A percentile compares a stretch with the other conserved stretches of the same genome.
These are phyloP conservation scores for Lignosus rhinocerotis DNA, from an alignment of 1,284 basidiomycete species.

Conservation along the genomic window DNA sequence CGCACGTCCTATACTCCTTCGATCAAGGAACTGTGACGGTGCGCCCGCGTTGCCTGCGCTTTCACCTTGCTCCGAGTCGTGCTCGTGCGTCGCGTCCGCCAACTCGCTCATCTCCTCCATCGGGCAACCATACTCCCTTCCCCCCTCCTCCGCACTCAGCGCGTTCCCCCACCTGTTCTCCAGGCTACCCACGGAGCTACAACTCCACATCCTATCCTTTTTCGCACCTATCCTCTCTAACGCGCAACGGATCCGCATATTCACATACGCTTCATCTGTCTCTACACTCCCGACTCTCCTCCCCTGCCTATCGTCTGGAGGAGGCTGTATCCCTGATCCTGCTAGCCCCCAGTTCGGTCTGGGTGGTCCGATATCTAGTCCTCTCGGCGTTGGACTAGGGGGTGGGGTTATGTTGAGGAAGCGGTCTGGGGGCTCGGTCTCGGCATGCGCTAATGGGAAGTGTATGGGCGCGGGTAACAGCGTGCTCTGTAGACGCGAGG, in stretches of 20 bases:
- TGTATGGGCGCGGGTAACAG: conserved; percentile 40
- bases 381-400: conserved; percentile 16
- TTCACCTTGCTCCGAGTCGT: conserved; percentile 17
- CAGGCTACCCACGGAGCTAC: conserved; percentile 59
- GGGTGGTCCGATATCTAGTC: conserved; percentile 9
- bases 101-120: conserved; percentile 20
- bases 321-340: conserved; percentile 37
- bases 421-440: conserved; percentile 10
- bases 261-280: conserved; percentile 51
- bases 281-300: conserved; percentile 56
- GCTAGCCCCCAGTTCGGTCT: conserved; percentile 30
- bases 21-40: conserved; percentile 10
- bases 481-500: conserved; percentile 42
- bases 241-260: conserved; percentile 56
- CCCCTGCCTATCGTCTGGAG: conserved; percentile 30
- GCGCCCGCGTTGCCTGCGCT: background rate
- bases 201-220: conserved; percentile 57
- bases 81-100: conserved; percentile 9
- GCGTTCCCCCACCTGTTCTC: conserved; percentile 38
- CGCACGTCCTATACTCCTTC: conserved; percentile 51
- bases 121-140: conserved; percentile 12
- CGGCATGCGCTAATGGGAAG: conserved; percentile 33
- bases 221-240: conserved; percentile 59
- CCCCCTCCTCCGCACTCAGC: conserved; percentile 1
- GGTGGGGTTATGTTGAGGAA: conserved; percentile 20